Evolutionary conservation across 768 basidiomycete species (phyloP).

Genomic region (Serendipita vermifera): DNA sequence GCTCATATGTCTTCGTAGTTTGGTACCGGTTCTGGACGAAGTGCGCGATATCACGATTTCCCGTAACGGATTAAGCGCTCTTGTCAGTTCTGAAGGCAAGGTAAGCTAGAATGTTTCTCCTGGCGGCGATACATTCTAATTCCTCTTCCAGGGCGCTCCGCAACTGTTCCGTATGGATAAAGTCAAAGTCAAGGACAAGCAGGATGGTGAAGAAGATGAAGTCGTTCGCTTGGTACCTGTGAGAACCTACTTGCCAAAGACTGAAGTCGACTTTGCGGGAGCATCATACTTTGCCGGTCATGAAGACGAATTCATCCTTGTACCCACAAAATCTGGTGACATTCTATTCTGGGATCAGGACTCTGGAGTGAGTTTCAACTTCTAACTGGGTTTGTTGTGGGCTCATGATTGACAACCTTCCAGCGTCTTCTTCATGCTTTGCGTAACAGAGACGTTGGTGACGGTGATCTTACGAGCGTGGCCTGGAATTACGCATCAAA

Average conservation of each 20-base stretch:
- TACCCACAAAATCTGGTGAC: slow-evolving; percentile 68
- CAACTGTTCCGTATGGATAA: slow-evolving; percentile 64
- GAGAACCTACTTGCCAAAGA: slow-evolving; percentile 64
- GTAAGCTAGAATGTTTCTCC: slow-evolving; percentile 24
- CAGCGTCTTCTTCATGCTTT: slow-evolving; percentile 47
- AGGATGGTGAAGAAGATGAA: not conserved
- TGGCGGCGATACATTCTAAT: not conserved
- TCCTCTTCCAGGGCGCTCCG: slow-evolving; percentile 45
- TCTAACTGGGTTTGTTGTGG: no score
- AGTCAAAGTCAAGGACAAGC: no score
- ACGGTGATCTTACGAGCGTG: slow-evolving; percentile 60
- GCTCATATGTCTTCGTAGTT: slow-evolving; percentile 29
- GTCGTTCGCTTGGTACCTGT: slow-evolving; percentile 29
- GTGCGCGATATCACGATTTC: slow-evolving; percentile 58
- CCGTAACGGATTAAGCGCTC: slow-evolving; percentile 43
- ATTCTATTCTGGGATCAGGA: slow-evolving; percentile 82
- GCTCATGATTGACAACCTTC: not conserved
- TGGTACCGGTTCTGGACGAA: slow-evolving; percentile 60
- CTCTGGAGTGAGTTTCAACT: slow-evolving; percentile 30
- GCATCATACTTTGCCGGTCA: slow-evolving; percentile 73
- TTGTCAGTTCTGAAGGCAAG: slow-evolving; percentile 65
- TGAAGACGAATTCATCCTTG: slow-evolving; percentile 69
- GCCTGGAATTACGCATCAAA: slow-evolving; percentile 63
- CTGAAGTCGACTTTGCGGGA: slow-evolving; percentile 58
- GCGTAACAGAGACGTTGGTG: slow-evolving; percentile 45